Base-by-base conservation (phyloP, 768 basidiomycete genomes). In the Russula vinacea region DNA sequence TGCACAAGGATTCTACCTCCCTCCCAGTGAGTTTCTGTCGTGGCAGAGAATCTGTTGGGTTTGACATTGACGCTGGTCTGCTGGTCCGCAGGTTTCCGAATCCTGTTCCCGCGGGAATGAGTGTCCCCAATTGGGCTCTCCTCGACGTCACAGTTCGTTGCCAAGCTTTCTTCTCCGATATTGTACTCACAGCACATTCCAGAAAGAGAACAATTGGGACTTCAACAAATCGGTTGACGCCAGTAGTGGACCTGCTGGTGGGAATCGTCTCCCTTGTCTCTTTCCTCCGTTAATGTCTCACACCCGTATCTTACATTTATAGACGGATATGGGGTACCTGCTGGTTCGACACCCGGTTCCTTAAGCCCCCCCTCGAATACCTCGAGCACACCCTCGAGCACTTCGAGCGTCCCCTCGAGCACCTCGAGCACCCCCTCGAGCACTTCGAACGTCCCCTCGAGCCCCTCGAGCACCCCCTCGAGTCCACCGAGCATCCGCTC, bases 51-150 rank as follows among this genome's bases (percentile, higher is more conserved):
- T 33, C 26, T 22, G 22, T 22, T 14, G n/a, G 2, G 5, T 33
- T 33, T 57, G 56, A 35, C 19, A 16, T 44, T 2, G 11, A n/a
- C 22, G 22, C 9, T 39, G 19, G n/a, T 13, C n/a, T n/a, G n/a
- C n/a, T n/a, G n/a, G n/a, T n/a, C 13, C 19, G 6, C 44, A 62
- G 60, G 17, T 62, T 62, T 16, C 60, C 60, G 29, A 29, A 62
- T 17, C 10, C 60, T 35, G 44, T 62, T 22, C 60, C 60, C 0
- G 0, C 7, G 1, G 42, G 32, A 44, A 61, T 32, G 19, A n/a
- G 52, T 19, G 16, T 54, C 4, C 60, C 29, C 2, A 6, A 35
- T 0, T 61, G 60, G 60, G 52, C 52, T 35, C 60, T 61, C 39
- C 8, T 45, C 1, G 52, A 61, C 13, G 10, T 17, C 17, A 61